Evolutionary conservation across 2,329 filamentous ascomycete species (phyloP).

Genomic region (Pleochaeta shiraiana): DNA sequence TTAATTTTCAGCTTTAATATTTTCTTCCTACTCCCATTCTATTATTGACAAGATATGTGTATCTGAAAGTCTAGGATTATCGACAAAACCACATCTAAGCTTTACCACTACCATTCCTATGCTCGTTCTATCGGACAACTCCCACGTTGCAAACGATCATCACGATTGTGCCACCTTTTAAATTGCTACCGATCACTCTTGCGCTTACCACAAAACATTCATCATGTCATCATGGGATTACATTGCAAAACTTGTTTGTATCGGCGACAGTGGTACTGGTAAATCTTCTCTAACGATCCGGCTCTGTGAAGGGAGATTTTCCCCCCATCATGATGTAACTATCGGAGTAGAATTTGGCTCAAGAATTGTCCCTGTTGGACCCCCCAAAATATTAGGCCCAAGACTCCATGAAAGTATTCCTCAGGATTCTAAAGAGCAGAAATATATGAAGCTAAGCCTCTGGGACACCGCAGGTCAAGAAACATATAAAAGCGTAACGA

Average conservation of each 20-base stretch:
- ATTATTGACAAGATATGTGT: background rate
- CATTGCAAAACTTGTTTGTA: constrained; percentile 96
- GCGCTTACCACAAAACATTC: background rate
- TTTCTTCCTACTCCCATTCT: no score
- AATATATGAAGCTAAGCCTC: constrained; percentile 79
- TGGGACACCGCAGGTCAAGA: constrained; percentile 97
- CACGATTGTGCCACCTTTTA: no score
- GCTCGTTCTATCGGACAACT: background rate
- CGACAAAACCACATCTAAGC: background rate
- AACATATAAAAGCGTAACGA: constrained; percentile 90
- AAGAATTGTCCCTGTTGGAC: constrained; percentile 75
- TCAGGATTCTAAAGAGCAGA: constrained; percentile 24
- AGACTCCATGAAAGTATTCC: constrained; percentile 25
- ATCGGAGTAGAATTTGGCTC: constrained; percentile 97
- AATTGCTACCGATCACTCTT: background rate
- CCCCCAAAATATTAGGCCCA: constrained; percentile 34
- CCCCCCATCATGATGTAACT: constrained; percentile 84
- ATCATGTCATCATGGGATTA: constrained; percentile 63
- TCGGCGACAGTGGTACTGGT: constrained; percentile 89
- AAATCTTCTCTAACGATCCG: constrained; percentile 90
- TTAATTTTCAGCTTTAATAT: no score
- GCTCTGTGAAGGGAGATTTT: constrained; percentile 91
- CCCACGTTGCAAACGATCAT: background rate
- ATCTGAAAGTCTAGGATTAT: background rate
- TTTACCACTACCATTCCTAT: background rate